These are phyloP conservation scores for Dactylellina sp. DNA, from an alignment of 2,329 filamentous ascomycete species.

Conservation along the genomic window DNA sequence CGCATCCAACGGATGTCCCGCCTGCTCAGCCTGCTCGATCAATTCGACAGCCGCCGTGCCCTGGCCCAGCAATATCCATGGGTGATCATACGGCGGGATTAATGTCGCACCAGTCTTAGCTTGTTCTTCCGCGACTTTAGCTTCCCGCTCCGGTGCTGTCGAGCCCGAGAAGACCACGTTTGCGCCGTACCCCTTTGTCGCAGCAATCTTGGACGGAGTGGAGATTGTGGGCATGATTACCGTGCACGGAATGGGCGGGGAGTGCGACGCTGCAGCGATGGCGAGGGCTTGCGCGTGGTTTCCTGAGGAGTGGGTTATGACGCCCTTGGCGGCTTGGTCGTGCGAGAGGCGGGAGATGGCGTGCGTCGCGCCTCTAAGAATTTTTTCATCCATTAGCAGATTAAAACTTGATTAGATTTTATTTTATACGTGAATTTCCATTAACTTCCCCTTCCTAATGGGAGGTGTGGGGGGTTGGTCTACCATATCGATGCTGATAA, in stretches of 20 bases:
- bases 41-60: constrained; percentile 90
- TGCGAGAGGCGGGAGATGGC: constrained; percentile 11
- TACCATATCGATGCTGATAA: background rate
- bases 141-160: constrained; percentile 83
- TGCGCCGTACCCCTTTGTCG: constrained; percentile 81
- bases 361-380: constrained; percentile 44
- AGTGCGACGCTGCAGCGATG: constrained; percentile 75
- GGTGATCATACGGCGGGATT: constrained; percentile 91
- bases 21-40: constrained; percentile 75
- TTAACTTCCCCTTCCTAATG: too few relatives aligned
- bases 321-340: constrained; percentile 33
- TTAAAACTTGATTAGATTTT: too few relatives aligned
- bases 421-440: too few relatives aligned
- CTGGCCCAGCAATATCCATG: constrained; percentile 90
- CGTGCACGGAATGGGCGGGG: constrained; percentile 75
- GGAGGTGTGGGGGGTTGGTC: too few relatives aligned
- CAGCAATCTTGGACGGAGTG: constrained; percentile 86
- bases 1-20: constrained; percentile 69
- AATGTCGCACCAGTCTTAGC: constrained; percentile 79
- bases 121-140: constrained; percentile 74
- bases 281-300: constrained; percentile 95
- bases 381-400: constrained; percentile 75
- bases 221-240: constrained; percentile 94
- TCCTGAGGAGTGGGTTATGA: constrained; percentile 68
- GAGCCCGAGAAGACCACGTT: constrained; percentile 83